Evolutionary conservation across 2,329 filamentous ascomycete species (phyloP).

Genomic region (Nannizziopsis arthrosporioides): DNA sequence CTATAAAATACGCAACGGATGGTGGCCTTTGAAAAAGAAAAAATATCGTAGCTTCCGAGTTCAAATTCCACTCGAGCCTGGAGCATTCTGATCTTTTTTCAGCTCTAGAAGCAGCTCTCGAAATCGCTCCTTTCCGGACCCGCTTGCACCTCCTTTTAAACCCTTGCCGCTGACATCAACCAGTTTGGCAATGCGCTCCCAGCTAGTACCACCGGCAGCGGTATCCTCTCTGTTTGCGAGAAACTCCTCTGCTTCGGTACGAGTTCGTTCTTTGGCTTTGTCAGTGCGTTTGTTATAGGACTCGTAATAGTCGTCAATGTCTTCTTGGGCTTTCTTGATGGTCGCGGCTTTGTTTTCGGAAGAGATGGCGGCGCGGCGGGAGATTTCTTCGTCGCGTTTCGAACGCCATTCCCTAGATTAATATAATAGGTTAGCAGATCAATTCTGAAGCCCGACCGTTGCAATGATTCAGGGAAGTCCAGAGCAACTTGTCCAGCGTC

Average conservation of each 20-base stretch:
- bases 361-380: slow-evolving; percentile 75
- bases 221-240: slow-evolving; percentile 81
- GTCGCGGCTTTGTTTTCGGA: slow-evolving; percentile 73
- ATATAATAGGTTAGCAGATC: background rate
- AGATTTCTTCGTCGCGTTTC: slow-evolving; percentile 68
- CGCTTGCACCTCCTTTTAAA: slow-evolving; percentile 68
- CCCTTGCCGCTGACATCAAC: slow-evolving; percentile 97
- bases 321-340: slow-evolving; percentile 76
- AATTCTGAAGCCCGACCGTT: background rate
- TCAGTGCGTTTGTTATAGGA: slow-evolving; percentile 99
- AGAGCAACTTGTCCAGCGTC: too few relatives aligned
- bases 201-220: slow-evolving; percentile 86
- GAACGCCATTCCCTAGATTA: slow-evolving; percentile 66
- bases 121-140: slow-evolving; percentile 93
- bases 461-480: too few relatives aligned
- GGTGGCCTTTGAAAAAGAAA: background rate
- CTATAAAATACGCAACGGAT: background rate
- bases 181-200: slow-evolving; percentile 94
- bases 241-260: slow-evolving; percentile 88
- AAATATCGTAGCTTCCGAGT: background rate
- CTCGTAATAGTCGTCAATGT: slow-evolving; percentile 98
- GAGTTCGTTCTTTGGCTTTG: slow-evolving; percentile 77
- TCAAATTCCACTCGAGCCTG: slow-evolving; percentile 43
- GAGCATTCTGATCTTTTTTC: slow-evolving; percentile 85
- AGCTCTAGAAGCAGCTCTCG: slow-evolving; percentile 76